phyloP scores from a whole-genome alignment of 352 stramenopile species.

The Pythium sp. region DNA sequence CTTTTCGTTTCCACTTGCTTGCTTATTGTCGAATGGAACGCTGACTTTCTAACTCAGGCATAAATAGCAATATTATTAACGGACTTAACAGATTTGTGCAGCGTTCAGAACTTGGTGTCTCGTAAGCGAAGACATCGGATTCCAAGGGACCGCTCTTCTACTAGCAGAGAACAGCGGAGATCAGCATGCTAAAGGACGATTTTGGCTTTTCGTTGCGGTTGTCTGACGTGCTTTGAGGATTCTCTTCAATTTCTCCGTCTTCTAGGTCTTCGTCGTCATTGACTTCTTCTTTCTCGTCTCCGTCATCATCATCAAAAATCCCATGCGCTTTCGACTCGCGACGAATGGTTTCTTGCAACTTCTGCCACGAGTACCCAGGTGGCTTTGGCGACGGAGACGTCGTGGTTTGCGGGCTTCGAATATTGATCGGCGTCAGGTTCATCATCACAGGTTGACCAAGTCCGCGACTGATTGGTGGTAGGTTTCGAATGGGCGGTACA shows the following conservation, averaged over 20 bases:
- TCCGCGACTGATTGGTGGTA: constrained; percentile 5
- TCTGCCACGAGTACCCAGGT: constrained; percentile 71
- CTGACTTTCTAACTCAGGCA: constrained; percentile 11
- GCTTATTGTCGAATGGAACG: constrained; percentile 1
- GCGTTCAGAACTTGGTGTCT: not conserved
- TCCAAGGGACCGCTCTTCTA: constrained; percentile 17
- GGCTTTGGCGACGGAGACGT: constrained; percentile 20
- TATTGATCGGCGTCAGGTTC: constrained; percentile 9
- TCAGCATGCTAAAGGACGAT: constrained; percentile 42
- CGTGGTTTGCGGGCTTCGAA: constrained; percentile 7
- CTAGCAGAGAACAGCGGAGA: constrained; percentile 43
- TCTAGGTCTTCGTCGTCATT: constrained; percentile 12
- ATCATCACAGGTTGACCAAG: constrained; percentile 1
- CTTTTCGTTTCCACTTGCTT: not conserved
- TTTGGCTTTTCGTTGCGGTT: not conserved
- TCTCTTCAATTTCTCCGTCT: constrained; percentile 16
- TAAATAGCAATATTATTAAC: constrained; percentile 24
- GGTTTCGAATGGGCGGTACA: constrained; percentile 15
- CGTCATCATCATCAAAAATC: constrained; percentile 38
- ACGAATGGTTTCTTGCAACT: constrained; percentile 70
- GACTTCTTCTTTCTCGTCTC: constrained; percentile 15
- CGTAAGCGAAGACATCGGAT: not conserved
- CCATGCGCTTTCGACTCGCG: constrained; percentile 65
- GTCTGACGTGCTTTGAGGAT: not conserved
- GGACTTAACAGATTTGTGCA: not conserved